A percentile compares a stretch with the other conserved stretches of the same genome.
Conservation (phyloP, 208 protist genomes). For the Acanthamoeba culbertsoni region DNA sequence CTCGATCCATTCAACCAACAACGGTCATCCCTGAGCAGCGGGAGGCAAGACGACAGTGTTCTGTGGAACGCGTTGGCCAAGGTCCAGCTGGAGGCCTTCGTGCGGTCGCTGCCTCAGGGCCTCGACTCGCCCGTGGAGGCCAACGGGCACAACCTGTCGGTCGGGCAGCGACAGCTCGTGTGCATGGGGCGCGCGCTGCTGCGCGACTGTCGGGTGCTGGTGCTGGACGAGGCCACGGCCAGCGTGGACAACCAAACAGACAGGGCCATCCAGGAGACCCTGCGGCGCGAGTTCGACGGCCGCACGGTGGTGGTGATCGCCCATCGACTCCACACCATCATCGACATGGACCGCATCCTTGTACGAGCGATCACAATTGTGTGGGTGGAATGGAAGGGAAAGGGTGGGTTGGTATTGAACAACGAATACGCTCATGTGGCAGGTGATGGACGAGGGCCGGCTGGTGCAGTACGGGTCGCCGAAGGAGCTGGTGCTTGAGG, state of each 20-base stretch:
- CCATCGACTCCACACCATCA: slow-evolving; percentile 81
- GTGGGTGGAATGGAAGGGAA: too few relatives aligned
- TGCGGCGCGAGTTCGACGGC: slow-evolving; percentile 75
- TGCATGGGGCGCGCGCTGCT: slow-evolving; percentile 75
- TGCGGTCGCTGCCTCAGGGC: background rate
- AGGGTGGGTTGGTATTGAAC: too few relatives aligned
- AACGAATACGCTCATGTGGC: background rate
- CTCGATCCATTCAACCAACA: background rate
- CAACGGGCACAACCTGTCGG: slow-evolving; percentile 74
- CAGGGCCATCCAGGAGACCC: slow-evolving; percentile 82
- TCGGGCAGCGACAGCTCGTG: slow-evolving; percentile 79
- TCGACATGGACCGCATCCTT: slow-evolving; percentile 60
- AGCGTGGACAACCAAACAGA: slow-evolving; percentile 74
- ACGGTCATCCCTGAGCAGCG: background rate
- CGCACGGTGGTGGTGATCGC: slow-evolving; percentile 76
- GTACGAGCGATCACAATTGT: background rate
- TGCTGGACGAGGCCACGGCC: slow-evolving; percentile 86
- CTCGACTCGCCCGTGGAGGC: background rate
- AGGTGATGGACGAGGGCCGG: slow-evolving; percentile 9
- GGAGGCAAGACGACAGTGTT: background rate
- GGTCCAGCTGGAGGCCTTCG: slow-evolving; percentile 57
- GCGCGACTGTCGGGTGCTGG: slow-evolving; percentile 40
- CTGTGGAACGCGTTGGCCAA: slow-evolving; percentile 75
- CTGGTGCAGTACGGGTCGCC: background rate
- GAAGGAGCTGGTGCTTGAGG: background rate